Base-by-base conservation (phyloP, 345 rosid genomes). In the Raphanus raphanistrum region DNA sequence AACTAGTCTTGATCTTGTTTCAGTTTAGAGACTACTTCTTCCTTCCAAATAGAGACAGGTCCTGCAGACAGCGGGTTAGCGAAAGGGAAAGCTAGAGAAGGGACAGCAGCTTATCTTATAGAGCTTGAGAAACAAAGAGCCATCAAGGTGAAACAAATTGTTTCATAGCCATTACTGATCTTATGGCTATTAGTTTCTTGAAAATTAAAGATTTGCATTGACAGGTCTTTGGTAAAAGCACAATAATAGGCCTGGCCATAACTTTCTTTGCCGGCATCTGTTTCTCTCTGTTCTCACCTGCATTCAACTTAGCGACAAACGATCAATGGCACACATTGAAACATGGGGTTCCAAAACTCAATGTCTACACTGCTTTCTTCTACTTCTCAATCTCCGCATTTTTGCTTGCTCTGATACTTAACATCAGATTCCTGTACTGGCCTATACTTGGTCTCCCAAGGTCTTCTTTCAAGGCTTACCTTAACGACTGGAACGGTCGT, bases 241-340 rank as follows among this genome's bases (percentile, higher is more conserved):
- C 84, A 17, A 4, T 90, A 11, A 78, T 89, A 17, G 94, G 94
- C 50, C 79, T 93, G 15, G 70, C 70, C 28, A 79, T 89, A 70
- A 86, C 91, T 8, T 86, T 91, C 86, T 90, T 87, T 68, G 94
- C 95, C 8, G 95, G 97, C 4, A 32, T 85, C 50, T 90, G 92
- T 84, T 87, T 91, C 79, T 91, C 96, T 41, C 84, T 93, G n/a
- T 90, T 89, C 87, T 90, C 97, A 15, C 98, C 97, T 2, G 92
- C 97, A 57, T 86, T 94, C 72, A 94, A 90, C 86, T 83, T 91
- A 80, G 92, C 98, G 0, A 87, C 94, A 70, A 94, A 91, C 33
- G 96, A 94, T 84, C 94, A 94, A 68, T 91, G 92, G 91, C 79
- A 88, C 71, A 80, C 96, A 4, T 83, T 93, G 81, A 84, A 88